A percentile compares a stretch with the other conserved stretches of the same genome.
These are phyloP conservation scores for Nitzschia putrida DNA, from an alignment of 108 stramenopile genomes.

Conservation along the genomic window DNA sequence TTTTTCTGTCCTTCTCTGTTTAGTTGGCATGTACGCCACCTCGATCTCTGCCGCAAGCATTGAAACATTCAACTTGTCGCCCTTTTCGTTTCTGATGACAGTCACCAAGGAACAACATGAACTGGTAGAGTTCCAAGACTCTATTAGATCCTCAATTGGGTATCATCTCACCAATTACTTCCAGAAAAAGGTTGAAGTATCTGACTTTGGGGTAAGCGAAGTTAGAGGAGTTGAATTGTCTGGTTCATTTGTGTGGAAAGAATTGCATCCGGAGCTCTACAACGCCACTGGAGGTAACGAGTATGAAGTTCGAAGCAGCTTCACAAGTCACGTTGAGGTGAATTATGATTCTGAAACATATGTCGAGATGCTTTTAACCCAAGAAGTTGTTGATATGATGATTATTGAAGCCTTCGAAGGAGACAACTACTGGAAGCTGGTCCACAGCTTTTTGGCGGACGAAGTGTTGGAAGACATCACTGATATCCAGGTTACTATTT, in stretches of 20 bases:
- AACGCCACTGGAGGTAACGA: background rate
- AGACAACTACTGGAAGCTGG: constrained; percentile 25
- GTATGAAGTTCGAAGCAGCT: constrained; percentile 23
- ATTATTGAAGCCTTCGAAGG: constrained; percentile 40
- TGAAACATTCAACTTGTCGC: constrained; percentile 17
- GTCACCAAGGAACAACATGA: constrained; percentile 13
- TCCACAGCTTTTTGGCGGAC: constrained; percentile 14
- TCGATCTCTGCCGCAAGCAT: background rate
- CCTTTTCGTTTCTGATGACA: constrained; percentile 16
- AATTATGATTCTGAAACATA: background rate
- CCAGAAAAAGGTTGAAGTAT: constrained; percentile 11
- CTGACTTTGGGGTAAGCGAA: background rate
- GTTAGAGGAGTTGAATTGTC: constrained; percentile 11
- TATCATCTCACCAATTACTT: constrained; percentile 27
- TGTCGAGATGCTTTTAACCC: constrained; percentile 3
- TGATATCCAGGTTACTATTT: constrained; percentile 12
- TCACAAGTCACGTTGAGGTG: background rate
- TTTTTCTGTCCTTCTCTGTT: background rate
- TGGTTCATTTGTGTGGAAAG: constrained; percentile 16
- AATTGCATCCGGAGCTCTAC: background rate
- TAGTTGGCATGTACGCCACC: background rate
- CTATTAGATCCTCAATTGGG: constrained; percentile 3
- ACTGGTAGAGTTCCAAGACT: constrained; percentile 20
- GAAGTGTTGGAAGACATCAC: constrained; percentile 15
- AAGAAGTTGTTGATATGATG: constrained; percentile 24